Conservation (phyloP, 2,329 filamentous ascomycete species). For the Scorias spongiosa region DNA sequence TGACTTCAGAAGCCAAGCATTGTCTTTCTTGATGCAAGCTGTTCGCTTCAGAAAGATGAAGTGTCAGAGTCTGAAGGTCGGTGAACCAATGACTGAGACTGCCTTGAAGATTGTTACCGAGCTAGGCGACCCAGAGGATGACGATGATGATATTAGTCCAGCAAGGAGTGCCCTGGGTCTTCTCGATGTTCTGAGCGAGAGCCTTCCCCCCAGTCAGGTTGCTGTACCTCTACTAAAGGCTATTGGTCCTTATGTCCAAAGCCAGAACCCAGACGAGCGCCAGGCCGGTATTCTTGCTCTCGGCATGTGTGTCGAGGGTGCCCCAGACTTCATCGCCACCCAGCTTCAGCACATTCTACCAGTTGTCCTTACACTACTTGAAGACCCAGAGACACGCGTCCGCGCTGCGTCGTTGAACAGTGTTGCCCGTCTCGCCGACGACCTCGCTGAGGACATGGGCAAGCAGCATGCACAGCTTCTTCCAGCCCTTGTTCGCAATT, state of each 20-base stretch:
- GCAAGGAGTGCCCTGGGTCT: slow-evolving; percentile 72
- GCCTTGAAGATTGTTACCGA: slow-evolving; percentile 81
- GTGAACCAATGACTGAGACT: slow-evolving; percentile 73
- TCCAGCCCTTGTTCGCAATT: slow-evolving; percentile 71
- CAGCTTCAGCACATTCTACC: slow-evolving; percentile 80
- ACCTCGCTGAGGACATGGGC: slow-evolving; percentile 78
- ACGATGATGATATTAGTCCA: slow-evolving; percentile 76
- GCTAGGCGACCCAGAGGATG: slow-evolving; percentile 54
- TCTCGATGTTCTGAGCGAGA: slow-evolving; percentile 75
- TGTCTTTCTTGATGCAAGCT: slow-evolving; percentile 86
- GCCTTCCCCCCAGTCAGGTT: slow-evolving; percentile 83
- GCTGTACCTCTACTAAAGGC: slow-evolving; percentile 82
- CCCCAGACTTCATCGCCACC: slow-evolving; percentile 91
- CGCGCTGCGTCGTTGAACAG: slow-evolving; percentile 76
- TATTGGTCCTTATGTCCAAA: slow-evolving; percentile 66
- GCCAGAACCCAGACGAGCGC: slow-evolving; percentile 60
- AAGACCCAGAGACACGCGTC: slow-evolving; percentile 71
- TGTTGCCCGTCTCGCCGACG: slow-evolving; percentile 79
- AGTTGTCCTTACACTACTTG: slow-evolving; percentile 64
- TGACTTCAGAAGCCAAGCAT: slow-evolving; percentile 74
- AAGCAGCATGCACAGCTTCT: slow-evolving; percentile 76
- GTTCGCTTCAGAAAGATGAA: slow-evolving; percentile 90
- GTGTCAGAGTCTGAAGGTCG: slow-evolving; percentile 79
- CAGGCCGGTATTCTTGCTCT: slow-evolving; percentile 84
- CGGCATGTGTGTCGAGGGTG: slow-evolving; percentile 88